Conservation (phyloP, 1,139 yeast genomes). For the Saccharomyces hybrid region DNA sequence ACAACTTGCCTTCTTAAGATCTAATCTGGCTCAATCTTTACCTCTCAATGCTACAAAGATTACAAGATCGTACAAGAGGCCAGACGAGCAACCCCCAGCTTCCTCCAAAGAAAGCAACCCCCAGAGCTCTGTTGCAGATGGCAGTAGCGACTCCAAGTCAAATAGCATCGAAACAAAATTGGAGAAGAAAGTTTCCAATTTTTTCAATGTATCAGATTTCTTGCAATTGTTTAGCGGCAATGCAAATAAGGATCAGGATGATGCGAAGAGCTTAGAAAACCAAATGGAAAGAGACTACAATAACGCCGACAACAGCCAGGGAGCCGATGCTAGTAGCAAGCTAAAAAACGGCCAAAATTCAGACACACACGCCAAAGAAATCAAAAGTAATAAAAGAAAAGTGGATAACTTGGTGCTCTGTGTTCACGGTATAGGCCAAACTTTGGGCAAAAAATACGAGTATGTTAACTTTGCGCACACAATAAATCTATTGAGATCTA, state of each 20-base stretch:
- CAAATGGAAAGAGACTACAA: slow-evolving; percentile 50
- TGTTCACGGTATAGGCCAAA: slow-evolving; percentile 92
- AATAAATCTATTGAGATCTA: slow-evolving; percentile 59
- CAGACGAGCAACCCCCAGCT: no score
- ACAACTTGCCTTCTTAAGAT: slow-evolving; percentile 29
- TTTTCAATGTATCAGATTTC: not conserved
- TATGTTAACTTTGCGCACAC: slow-evolving; percentile 84
- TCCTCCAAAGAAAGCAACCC: slow-evolving; percentile 10
- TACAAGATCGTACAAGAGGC: slow-evolving; percentile 19
- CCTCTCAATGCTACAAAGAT: slow-evolving; percentile 22
- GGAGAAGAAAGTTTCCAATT: not conserved
- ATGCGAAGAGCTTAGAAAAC: slow-evolving; percentile 33
- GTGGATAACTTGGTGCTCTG: slow-evolving; percentile 79
- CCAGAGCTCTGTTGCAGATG: slow-evolving; percentile 9
- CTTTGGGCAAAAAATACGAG: slow-evolving; percentile 70
- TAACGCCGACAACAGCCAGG: slow-evolving; percentile 28
- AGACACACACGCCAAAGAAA: not conserved
- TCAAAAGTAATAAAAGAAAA: slow-evolving; percentile 36
- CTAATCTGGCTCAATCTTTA: slow-evolving; percentile 22
- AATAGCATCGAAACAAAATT: not conserved
- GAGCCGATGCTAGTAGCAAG: slow-evolving; percentile 21
- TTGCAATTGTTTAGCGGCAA: not conserved
- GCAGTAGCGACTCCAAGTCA: not conserved
- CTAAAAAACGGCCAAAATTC: not conserved
- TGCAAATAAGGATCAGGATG: slow-evolving; percentile 16